Base-by-base conservation (phyloP, 345 rosid species). In the Syzygium oleosum region DNA sequence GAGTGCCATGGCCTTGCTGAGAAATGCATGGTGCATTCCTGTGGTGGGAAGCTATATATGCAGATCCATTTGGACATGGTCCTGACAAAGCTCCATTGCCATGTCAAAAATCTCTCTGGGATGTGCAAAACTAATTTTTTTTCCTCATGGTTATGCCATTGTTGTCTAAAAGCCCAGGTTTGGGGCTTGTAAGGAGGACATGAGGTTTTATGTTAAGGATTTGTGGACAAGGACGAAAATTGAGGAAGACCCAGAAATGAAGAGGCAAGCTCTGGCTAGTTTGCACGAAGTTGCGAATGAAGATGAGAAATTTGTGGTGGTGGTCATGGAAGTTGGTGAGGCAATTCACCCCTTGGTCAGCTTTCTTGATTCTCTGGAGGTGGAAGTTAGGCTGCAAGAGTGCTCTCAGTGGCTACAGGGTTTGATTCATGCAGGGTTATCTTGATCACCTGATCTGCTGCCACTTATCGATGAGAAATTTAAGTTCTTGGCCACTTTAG, bases 31-130 rank as follows among this genome's bases (percentile, higher is more conserved):
- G 95, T 92, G 52, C 93, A 93, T 84, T 92, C 96, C 7, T 96
- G 90, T 92, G 92, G 94, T 85, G 99, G 98, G n/a, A 96, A 96
- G 96, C 97, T 97, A 22, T 89, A 95, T 92, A 96, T 97, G 99
- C 98, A 96, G 91, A 96, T 98, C 85, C 96, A 96, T 91, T 91
- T 96, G 86, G 99, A 97, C 88, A 91, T 94, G 4, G 84, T 95
- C 79, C 91, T 93, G 1, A 88, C 94, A 1, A 97, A 90, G 86
- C 90, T 96, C 58, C 96, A 94, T 56, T 79, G 80, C 1, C 94
- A 93, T 51, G 87, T 92, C 43, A 93, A 92, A 91, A 92, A 91
- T 80, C 92, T 97, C 25, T 89, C 95, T 54, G 94, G 91, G 90
- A 89, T 97, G 89, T 95, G 93, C 92, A 90, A 93, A 10, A 91